A percentile compares a stretch with the other conserved stretches of the same genome.
Conservation (phyloP, 495 filamentous ascomycete species). For the Symbiotaphrina buchneri region DNA sequence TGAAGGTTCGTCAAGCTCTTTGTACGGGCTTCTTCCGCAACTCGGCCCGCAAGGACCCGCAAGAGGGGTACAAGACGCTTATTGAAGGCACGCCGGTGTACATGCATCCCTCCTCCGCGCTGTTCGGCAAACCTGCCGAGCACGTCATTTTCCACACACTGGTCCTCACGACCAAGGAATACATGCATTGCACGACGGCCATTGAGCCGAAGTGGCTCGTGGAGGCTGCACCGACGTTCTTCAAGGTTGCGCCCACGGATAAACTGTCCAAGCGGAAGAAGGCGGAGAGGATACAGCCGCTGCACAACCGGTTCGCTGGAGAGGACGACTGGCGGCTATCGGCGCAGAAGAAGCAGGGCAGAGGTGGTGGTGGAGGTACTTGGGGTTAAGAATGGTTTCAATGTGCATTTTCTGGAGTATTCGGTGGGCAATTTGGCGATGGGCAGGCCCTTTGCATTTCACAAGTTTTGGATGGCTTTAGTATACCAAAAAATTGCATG, state of each 20-base stretch:
- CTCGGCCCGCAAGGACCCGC: constrained; percentile 80
- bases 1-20: constrained; percentile 73
- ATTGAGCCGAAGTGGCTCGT: constrained; percentile 90
- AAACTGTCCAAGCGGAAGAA: constrained; percentile 77
- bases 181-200: constrained; percentile 79
- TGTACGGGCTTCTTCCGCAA: constrained; percentile 94
- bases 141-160: constrained; percentile 84
- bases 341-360: constrained; percentile 68
- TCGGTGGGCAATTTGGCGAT: too few species aligned
- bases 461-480: too few species aligned
- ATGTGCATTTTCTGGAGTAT: too few species aligned
- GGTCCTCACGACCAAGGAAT: constrained; percentile 86
- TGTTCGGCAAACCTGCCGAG: constrained; percentile 90
- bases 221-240: constrained; percentile 89
- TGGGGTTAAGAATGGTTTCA: constrained; percentile 48
- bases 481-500: too few species aligned
- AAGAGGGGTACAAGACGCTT: constrained; percentile 90
- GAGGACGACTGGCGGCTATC: constrained; percentile 88
- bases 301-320: constrained; percentile 79
- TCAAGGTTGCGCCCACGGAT: constrained; percentile 87
- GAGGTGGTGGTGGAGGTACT: constrained; percentile 81
- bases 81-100: constrained; percentile 90
- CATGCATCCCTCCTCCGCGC: constrained; percentile 70
- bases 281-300: constrained; percentile 79
- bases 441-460: too few species aligned